Percentiles rank a stretch among this genome's conserved stretches.
Conservation (phyloP, 2,329 filamentous ascomycete genomes). For the Ascochyta rabiei region DNA sequence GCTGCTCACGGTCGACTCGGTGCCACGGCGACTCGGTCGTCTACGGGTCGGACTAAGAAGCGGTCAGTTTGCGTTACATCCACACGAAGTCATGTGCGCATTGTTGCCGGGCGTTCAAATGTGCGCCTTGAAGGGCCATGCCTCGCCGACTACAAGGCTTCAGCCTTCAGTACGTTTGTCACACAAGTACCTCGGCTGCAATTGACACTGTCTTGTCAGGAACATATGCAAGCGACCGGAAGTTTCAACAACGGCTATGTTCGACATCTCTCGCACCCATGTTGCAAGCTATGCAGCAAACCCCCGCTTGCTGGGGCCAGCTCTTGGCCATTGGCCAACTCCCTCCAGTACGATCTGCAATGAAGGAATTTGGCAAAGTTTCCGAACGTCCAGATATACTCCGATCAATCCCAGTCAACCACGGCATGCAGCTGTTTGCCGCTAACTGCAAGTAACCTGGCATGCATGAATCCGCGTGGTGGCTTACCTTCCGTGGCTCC, state of each 20-base stretch:
- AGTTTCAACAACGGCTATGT: background rate
- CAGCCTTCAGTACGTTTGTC: background rate
- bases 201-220: conserved; percentile 1
- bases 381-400: conserved; percentile 6
- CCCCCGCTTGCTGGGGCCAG: background rate
- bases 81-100: conserved; percentile 1
- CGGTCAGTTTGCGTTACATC: conserved; percentile 7
- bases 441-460: conserved; percentile 11
- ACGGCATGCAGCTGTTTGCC: conserved; percentile 1
- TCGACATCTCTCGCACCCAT: background rate
- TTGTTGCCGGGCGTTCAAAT: background rate
- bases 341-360: background rate
- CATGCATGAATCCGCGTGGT: conserved; percentile 12
- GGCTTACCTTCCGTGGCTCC: conserved; percentile 13
- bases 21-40: conserved; percentile 3
- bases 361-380: conserved; percentile 1
- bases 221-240: conserved; percentile 3
- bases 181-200: background rate
- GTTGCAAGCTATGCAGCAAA: background rate
- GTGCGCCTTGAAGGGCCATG: background rate
- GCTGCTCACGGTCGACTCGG: conserved; percentile 14
- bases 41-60: conserved; percentile 1
- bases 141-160: background rate
- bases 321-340: conserved; percentile 1
- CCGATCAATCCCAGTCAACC: conserved; percentile 10